Base-by-base conservation (phyloP, 2,329 filamentous ascomycete genomes). In the Akanthomyces muscarius region DNA sequence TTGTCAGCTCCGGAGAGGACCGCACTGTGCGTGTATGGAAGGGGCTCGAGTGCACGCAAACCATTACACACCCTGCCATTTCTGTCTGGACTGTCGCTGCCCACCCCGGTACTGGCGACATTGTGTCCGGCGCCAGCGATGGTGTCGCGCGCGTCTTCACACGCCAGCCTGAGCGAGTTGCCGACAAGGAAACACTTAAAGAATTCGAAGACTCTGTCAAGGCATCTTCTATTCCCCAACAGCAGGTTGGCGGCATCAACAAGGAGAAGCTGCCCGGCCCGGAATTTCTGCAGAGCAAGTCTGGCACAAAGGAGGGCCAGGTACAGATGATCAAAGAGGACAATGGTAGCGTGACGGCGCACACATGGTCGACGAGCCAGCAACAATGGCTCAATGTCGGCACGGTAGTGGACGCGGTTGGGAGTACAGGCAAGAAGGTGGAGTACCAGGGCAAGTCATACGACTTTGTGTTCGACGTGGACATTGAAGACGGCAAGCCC, bases 381-480 rank as follows among this genome's bases (percentile, higher is more conserved):
- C 82, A 86, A 58, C 82, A 92, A 72, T 97, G 93, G 93, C 81
- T 92, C 63, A 89, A 89, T 66, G 89, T 98, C 10, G 95, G 95
- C n/a, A 96, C 92, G 0, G 93, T 99, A 0, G 95, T 98, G 13
- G 92, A 96, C 69, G 86, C 92, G 4, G 90, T 89, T 5, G 92
- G 89, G 44, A 96, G 92, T 72, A 91, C 87, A 67, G 90, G 91
- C 13, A 86, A 86, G 64, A 92, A 93, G 76, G 86, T 86, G 8
- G 83, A 88, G 63, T 89, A 94, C 72, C 81, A 90, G 1, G 94
- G 94, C 38, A 86, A 96, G 72, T 90, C 94, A 65, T 99, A 96
- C 73, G 95, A 99, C 72, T 97, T 89, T 70, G 93, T 99, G 10
- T 98, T 98, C 68, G 93, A 97, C 71, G 93, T 97, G 30, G 93